Base-by-base conservation (phyloP, 2,329 filamentous ascomycete species). In the Claviceps spartinae region DNA sequence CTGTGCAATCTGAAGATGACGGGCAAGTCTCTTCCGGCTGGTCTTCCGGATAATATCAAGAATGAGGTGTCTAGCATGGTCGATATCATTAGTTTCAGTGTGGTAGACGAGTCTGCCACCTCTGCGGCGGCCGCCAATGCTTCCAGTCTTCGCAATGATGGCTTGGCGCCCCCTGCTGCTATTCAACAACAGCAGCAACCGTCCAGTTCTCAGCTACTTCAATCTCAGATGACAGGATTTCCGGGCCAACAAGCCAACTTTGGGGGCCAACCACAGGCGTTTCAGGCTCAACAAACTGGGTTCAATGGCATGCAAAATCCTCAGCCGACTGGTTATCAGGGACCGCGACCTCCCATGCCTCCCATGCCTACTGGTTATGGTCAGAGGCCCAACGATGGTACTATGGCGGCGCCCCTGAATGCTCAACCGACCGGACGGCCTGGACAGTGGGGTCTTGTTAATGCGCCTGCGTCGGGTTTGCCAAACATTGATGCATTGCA, bases 31-130 rank as follows among this genome's bases (percentile, higher is more conserved):
- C 69, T 98, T 24, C 93, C 93, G 0, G 63, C 75, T 2, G 67
- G 65, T 5, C 75, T 98, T 9, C 93, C 93, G 0, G 89, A 96
- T 36, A 85, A 81, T 54, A 83, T 98, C 58, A 86, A 83, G 72
- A 98, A 98, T 62, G 93, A 98, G 67, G 93, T 98, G 18, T 97
- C 91, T 3, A 95, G 93, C 69, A 97, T 98, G 90, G 93, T 98
- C 42, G 93, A 98, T 64, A 98, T 98, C 52, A 98, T 98, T 64
- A 95, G 89, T 54, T 98, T 98, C 65, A 88, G 85, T 59, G 79
- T 96, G 24, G 82, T 81, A 0, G 93, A 98, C 57, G 85, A 91
- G 30, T 72, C 70, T 5, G 63, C 64, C 42, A 69, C 77, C 20
- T 67, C 76, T n/a, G 70, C 72, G 30, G 60, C 69, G 3, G 74